phyloP scores from a whole-genome alignment of 1,139 yeast species.

The Hyphopichia fennica region DNA sequence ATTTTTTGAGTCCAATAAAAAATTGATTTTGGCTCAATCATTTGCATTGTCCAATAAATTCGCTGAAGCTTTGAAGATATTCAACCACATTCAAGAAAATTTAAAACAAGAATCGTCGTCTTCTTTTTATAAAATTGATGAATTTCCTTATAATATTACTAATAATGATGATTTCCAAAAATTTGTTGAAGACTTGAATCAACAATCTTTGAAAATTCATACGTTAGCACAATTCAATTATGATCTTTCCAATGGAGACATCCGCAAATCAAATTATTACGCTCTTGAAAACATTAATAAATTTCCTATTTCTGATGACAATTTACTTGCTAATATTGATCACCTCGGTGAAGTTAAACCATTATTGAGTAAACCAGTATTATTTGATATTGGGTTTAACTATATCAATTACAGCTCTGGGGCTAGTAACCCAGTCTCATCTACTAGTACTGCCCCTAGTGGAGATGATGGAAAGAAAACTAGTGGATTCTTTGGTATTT shows the following conservation, averaged over 20 bases:
- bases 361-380: conserved; percentile 78
- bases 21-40: conserved; percentile 47
- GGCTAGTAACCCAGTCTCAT: conserved; percentile 11
- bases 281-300: conserved; percentile 53
- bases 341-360: conserved; percentile 47
- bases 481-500: conserved; percentile 47
- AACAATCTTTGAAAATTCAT: conserved; percentile 41
- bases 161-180: conserved; percentile 30
- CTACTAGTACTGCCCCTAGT: conserved; percentile 9
- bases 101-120: conserved; percentile 13
- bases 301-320: conserved; percentile 38
- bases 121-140: conserved; percentile 25
- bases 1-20: conserved; percentile 48
- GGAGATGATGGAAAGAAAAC: conserved; percentile 24
- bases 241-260: conserved; percentile 15
- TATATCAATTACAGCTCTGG: conserved; percentile 54
- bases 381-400: conserved; percentile 86
- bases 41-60: conserved; percentile 47
- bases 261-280: conserved; percentile 7
- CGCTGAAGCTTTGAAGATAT: conserved; percentile 57
- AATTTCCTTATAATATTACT: conserved; percentile 41
- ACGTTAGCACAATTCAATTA: conserved; percentile 51
- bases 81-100: conserved; percentile 30
- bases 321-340: conserved; percentile 44
- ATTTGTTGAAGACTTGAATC: conserved; percentile 27